These are phyloP conservation scores for Chlamydomonas reinhardtii DNA, from an alignment of 163 green algal species.

Conservation along the genomic window DNA sequence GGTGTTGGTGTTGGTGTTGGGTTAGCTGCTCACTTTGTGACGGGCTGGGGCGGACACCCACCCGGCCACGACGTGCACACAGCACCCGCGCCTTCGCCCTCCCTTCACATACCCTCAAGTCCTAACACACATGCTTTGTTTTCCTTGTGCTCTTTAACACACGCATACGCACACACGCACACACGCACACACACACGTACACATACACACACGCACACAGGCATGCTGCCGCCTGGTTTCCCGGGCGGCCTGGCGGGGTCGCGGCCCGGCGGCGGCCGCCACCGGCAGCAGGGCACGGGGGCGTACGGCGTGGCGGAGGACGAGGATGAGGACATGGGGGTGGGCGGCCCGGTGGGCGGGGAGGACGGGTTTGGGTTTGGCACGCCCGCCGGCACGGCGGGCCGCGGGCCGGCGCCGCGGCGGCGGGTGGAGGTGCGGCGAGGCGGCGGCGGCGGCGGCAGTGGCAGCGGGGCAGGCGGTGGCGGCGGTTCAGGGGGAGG, in stretches of 20 bases:
- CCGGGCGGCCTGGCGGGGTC: not conserved
- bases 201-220: no score
- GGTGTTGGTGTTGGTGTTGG: no score
- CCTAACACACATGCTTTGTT: no score
- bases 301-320: constrained; percentile 29
- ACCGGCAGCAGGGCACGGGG: not conserved
- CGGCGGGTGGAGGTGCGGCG: not conserved
- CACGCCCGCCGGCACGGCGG: no score
- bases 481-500: not conserved
- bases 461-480: not conserved
- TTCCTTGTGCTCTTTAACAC: no score
- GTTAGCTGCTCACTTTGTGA: no score
- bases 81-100: no score
- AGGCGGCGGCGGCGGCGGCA: not conserved
- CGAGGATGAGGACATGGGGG: constrained; percentile 1
- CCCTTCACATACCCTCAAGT: no score
- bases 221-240: not conserved
- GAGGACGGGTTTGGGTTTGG: not conserved
- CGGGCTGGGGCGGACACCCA: no score
- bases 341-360: constrained; percentile 3
- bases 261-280: not conserved
- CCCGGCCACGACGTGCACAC: no score
- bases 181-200: no score
- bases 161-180: no score
- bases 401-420: not conserved